Base-by-base conservation (phyloP, 192 early-diverging fungal genomes). In the Coemansia sp. region DNA sequence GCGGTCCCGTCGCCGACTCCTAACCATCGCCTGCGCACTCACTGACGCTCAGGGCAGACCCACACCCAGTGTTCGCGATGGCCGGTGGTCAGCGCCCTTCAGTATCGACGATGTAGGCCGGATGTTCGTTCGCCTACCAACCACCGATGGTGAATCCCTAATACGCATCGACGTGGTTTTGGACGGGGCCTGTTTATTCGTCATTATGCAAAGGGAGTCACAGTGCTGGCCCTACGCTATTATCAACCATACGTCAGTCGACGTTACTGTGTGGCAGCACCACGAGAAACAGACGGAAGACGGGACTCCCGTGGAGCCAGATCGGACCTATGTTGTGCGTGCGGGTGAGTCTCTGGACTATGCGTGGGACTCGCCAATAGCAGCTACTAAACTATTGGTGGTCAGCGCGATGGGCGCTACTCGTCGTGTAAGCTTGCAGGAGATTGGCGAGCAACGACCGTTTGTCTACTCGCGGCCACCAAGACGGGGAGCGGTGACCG, bases 181-280 rank as follows among this genome's bases (percentile, higher is more conserved):
- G 65, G 90, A 98, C 59, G 92, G 92, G 55, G 96, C 97, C 1
- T 96, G 95, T 2, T 77, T 99, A 27, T 97, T 97, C 79, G 88
- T 99, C 29, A 77, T 94, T 5, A 86, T 97, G 63, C 87, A 89
- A 66, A 90, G 92, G 67, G 87, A 89, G 43, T 20, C 27, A 43
- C 87, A 86, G 11, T 85, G 89, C 51, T 99, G 98, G 98, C 98
- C 98, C 20, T 96, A 92, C 63, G 80, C 87, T 27, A 88, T 99
- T 46, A 91, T 94, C 33, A 85, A 85, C 66, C 31, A 61, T 51
- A 80, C 82, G 4, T 16, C 18, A 6, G 71, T 61, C 3, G 90
- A 92, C 61, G 87, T 98, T 29, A 76, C 78, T 0, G 89, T 97
- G 47, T 95, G 90, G 86, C 96, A 97, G 86, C 65, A 66, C 20